Base-by-base conservation (phyloP, 805 yeast species). In the Starmerella kuoi region DNA sequence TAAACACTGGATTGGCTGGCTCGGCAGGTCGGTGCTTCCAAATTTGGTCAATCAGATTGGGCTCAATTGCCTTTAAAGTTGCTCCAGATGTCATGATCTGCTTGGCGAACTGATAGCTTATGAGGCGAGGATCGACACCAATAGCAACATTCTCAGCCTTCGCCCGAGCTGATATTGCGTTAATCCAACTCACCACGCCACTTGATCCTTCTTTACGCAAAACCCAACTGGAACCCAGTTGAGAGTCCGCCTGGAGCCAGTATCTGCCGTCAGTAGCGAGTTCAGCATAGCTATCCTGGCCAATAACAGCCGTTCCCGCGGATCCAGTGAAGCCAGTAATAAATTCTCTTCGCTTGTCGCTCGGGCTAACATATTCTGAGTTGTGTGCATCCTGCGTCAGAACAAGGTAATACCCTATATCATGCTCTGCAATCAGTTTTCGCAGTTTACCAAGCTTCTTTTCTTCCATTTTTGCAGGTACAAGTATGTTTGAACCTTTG, bases 371-470 rank as follows among this genome's bases (percentile, higher is more conserved):
- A 54, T 87, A 87, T 63, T 88, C 98, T 22, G 87, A 76, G 60
- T 81, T 88, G 60, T 88, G 98, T 53, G 83, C 94, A 58, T 88
- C 98, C 58, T 85, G 95, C 31, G 93, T 77, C 18, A 88, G 85
- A 8, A 83, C 73, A 22, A 76, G 67, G 59, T 91, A 88, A 26
- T 84, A 77, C 9, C 79, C 83, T 30, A 88, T 58, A 27, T 72
- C 74, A 43, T 74, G 59, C 35, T 67, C 61, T 34, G 68, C 70
- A 87, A 91, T 83, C 3, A 47, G 42, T 8, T 35, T 36, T 18
- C 50, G 48, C 40, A 49, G 37, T 33, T 17, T 22, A 20, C 36
- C 42, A 4, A 46, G 35, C n/a, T 35, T 31, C 25, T 17, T 20
- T n/a, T 6, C n/a, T 23, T 23, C 19, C 42, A 42, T 42, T 5